A percentile compares a stretch with the other conserved stretches of the same genome.
Evolutionary conservation across 495 filamentous ascomycete genomes (phyloP).

Genomic region (Achaetomiella virescens): DNA sequence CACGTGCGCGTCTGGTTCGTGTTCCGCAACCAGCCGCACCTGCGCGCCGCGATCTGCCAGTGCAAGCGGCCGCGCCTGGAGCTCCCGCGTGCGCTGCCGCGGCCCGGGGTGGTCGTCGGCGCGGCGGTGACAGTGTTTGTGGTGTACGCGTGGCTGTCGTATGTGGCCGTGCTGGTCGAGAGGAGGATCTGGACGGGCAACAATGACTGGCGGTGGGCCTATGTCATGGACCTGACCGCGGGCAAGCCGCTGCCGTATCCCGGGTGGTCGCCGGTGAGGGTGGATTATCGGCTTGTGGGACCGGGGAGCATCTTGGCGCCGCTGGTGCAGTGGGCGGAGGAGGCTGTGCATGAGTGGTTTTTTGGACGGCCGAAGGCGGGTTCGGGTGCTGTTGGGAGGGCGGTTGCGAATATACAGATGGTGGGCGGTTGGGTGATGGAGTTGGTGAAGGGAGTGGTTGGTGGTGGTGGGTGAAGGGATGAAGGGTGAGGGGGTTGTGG

Average conservation of each 20-base stretch:
- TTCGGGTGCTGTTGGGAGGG: not conserved
- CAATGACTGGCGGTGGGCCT: constrained; percentile 17
- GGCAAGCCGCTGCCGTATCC: constrained; percentile 4
- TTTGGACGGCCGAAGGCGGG: not conserved
- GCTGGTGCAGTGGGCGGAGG: too few species aligned
- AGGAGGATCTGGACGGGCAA: constrained; percentile 14
- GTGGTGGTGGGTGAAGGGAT: too few species aligned
- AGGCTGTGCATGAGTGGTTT: not conserved
- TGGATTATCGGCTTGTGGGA: constrained; percentile 15
- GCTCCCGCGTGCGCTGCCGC: not conserved
- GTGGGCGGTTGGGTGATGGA: not conserved
- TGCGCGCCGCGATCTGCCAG: not conserved
- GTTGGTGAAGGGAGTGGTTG: too few species aligned
- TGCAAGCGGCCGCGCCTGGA: not conserved
- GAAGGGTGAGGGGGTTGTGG: too few species aligned
- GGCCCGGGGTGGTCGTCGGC: constrained; percentile 8
- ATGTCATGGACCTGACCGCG: constrained; percentile 10
- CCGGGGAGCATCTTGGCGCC: not conserved
- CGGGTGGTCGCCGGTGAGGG: constrained; percentile 9
- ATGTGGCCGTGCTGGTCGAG: constrained; percentile 16
- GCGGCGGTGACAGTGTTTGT: not conserved
- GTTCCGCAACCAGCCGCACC: not conserved
- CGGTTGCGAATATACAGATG: not conserved
- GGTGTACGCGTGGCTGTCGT: constrained; percentile 7
- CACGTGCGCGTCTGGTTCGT: not conserved